phyloP scores from a whole-genome alignment of 345 rosid species.

The Excoecaria cochinchinensis region DNA sequence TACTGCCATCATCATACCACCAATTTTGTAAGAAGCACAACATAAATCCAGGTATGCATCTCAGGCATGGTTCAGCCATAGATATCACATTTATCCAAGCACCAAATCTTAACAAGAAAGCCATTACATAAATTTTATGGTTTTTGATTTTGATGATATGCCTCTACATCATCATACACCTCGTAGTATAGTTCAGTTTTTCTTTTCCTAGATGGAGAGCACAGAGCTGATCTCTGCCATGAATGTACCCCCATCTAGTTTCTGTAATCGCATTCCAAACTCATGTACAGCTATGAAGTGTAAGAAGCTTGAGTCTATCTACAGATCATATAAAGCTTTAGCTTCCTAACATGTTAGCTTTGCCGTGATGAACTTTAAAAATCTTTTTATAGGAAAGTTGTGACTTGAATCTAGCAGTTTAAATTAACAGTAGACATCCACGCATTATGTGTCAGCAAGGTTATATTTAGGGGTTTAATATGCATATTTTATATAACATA shows the following conservation, averaged over 20 bases:
- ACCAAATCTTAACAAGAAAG: neutral
- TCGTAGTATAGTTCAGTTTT: neutral
- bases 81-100: neutral
- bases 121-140: neutral
- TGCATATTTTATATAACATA: neutral
- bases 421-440: neutral
- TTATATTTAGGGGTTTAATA: neutral
- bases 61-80: neutral
- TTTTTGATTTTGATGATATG: neutral
- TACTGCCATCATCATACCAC: neutral
- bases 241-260: neutral
- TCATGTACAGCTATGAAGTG: neutral
- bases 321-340: neutral
- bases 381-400: neutral
- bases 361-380: neutral
- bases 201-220: neutral
- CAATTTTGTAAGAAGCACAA: neutral
- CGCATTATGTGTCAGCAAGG: neutral
- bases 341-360: neutral
- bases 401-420: neutral
- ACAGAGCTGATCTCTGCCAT: neutral
- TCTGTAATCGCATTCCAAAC: slow-evolving; percentile 5
- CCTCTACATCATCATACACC: neutral
- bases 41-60: neutral
- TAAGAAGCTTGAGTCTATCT: neutral